Evolutionary conservation across 495 filamentous ascomycete genomes (phyloP), one percentile per base, ranked within the genome.

Genomic region (Pseudomonodictys pantanalensis): DNA sequence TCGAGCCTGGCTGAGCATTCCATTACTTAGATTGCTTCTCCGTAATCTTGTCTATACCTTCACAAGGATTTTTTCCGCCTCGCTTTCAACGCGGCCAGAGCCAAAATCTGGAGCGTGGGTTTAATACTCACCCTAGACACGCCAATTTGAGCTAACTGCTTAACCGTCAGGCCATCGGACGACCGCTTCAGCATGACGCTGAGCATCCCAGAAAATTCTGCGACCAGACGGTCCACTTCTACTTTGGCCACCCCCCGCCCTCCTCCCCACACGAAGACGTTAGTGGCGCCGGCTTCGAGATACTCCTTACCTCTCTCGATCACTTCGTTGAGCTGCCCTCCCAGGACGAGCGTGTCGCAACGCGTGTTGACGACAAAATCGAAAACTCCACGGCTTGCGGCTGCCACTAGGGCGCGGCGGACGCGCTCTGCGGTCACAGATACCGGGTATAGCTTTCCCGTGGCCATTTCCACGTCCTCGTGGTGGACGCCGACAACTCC

Each of bases 351-450:
- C 1, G 69, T 61, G 62, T 81, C 79, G 28, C 71, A 74, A 28
- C 79, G 59, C 17, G 78, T 79, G 65, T 81, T 81, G 22, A 82
- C 56, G 38, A 76, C 78, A 67, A 78, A 80, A 53, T 78, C 78
- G 11, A 68, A 68, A 9, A 81, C 76, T 7, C 78, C 77, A 0
- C 62, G 50, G 9, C 73, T 69, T n/a, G 10, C 30, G 3, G 78
- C 78, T 1, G 65, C 64, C 12, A 69, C 67, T 2, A 70, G n/a
- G 0, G 64, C 76, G 8, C 55, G 42, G 30, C 62, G 51, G 28
- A 83, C 72, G 23, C 79, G 67, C 12, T 64, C 63, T 8, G 72
- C 71, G 0, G 79, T 73, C 17, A 74, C 72, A 3, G 67, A 68
- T 4, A 72, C 56, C 4, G 56, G 42, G 17, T 72, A 59, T 45